Percentiles rank a stretch among this genome's conserved stretches.
These are phyloP conservation scores for Pseudocohnilembus persalinus DNA, from an alignment of 169 alveolate genomes.

Conservation along the genomic window DNA sequence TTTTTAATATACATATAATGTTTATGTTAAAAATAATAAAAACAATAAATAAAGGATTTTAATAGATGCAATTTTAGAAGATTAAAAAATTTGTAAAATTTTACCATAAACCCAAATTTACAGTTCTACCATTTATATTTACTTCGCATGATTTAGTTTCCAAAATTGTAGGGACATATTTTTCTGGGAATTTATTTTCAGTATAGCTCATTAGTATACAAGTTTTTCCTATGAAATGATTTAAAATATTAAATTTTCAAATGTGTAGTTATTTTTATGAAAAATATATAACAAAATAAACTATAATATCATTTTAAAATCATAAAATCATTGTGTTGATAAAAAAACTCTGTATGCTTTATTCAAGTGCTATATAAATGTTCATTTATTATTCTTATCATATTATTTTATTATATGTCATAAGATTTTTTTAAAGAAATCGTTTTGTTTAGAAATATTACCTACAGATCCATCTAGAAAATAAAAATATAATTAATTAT, in stretches of 20 bases:
- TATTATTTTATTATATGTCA: too few relatives aligned
- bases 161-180: constrained; percentile 57
- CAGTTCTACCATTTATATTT: constrained; percentile 29
- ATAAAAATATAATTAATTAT: too few relatives aligned
- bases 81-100: background rate
- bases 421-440: too few relatives aligned
- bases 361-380: too few relatives aligned
- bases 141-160: constrained; percentile 45
- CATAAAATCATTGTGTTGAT: too few relatives aligned
- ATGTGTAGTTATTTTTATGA: background rate
- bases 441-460: background rate
- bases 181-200: constrained; percentile 47
- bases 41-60: background rate
- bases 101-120: constrained; percentile 59
- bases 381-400: too few relatives aligned
- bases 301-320: too few relatives aligned
- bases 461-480: background rate
- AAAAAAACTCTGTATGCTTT: too few relatives aligned
- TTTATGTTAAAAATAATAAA: background rate
- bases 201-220: constrained; percentile 52
- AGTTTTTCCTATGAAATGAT: constrained; percentile 49
- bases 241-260: too few relatives aligned
- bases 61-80: background rate
- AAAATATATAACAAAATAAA: background rate
- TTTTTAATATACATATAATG: too few relatives aligned